These are phyloP conservation scores for Mortierella sp. DNA, from an alignment of 371 early-diverging fungal species.

Conservation along the genomic window DNA sequence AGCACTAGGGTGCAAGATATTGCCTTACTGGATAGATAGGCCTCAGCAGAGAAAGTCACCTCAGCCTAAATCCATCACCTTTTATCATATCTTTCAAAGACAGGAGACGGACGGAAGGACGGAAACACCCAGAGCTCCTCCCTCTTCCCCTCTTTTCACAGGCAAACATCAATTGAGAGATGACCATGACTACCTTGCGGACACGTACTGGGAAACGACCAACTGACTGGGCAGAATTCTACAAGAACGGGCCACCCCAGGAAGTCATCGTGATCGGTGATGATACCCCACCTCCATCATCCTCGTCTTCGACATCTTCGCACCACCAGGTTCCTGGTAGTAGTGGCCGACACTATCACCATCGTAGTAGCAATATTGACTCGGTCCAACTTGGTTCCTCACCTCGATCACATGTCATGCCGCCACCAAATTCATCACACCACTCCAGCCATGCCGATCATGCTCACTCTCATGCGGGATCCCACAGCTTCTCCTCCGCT, in stretches of 20 bases:
- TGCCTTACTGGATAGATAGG: not conserved
- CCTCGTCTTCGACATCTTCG: slow-evolving; percentile 37
- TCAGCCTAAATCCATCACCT: not conserved
- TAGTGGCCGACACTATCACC: slow-evolving; percentile 14
- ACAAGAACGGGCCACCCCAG: slow-evolving; percentile 70
- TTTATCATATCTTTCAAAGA: not conserved
- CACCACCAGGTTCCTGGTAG: slow-evolving; percentile 23
- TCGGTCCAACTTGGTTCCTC: slow-evolving; percentile 8
- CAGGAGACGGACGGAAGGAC: not conserved
- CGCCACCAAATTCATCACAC: slow-evolving; percentile 12
- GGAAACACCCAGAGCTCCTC: slow-evolving; percentile 4
- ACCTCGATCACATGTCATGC: slow-evolving; percentile 35
- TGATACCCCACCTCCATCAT: slow-evolving; percentile 63
- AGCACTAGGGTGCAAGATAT: not conserved
- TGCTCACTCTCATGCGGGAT: not conserved
- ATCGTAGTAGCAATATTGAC: slow-evolving; percentile 5
- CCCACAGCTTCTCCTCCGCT: not conserved
- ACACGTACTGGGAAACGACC: slow-evolving; percentile 63
- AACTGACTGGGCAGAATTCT: slow-evolving; percentile 66
- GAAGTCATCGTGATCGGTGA: slow-evolving; percentile 75
- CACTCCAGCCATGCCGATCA: slow-evolving; percentile 5
- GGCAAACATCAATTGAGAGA: slow-evolving; percentile 9
- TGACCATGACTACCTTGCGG: slow-evolving; percentile 38
- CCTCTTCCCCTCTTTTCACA: not conserved
- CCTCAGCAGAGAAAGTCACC: not conserved